phyloP scores from a whole-genome alignment of 129 eudicot species.

The Artemisia argyi region DNA sequence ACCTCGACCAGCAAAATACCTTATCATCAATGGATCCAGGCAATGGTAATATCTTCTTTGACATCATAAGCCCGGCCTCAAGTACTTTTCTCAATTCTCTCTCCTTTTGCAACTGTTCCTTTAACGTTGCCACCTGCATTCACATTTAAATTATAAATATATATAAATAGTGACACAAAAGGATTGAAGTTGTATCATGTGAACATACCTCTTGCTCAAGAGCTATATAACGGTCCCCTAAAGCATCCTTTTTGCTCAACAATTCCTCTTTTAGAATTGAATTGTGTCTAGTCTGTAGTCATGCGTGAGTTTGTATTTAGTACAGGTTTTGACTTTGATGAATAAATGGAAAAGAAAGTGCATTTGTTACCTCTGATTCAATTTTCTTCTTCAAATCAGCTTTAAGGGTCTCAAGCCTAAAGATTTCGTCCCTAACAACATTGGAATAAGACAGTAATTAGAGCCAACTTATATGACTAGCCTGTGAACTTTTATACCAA shows the following conservation, averaged over 20 bases:
- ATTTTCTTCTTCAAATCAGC: constrained; percentile 47
- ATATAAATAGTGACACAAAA: background rate
- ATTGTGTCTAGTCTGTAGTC: constrained; percentile 54
- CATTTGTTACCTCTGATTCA: constrained; percentile 50
- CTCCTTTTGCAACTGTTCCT: constrained; percentile 70
- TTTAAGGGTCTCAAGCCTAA: constrained; percentile 64
- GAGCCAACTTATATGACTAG: no score
- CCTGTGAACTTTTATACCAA: background rate
- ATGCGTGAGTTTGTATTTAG: background rate
- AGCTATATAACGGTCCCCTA: constrained; percentile 62
- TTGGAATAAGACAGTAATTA: background rate
- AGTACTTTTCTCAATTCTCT: constrained; percentile 62
- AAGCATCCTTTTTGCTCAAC: constrained; percentile 59
- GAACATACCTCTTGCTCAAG: constrained; percentile 79
- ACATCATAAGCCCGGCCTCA: constrained; percentile 56
- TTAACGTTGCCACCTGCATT: constrained; percentile 66
- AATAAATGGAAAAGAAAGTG: background rate
- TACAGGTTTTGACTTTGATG: background rate
- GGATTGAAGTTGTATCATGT: background rate
- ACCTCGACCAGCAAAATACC: constrained; percentile 45
- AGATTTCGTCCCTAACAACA: constrained; percentile 65
- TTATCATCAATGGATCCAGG: constrained; percentile 56
- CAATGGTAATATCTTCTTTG: constrained; percentile 38
- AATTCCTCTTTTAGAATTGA: constrained; percentile 53
- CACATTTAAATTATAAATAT: constrained; percentile 7